Percentiles rank a stretch among this genome's conserved stretches.
Conservation (phyloP, 176 grass and related monocot genomes). For the Avena insularis region DNA sequence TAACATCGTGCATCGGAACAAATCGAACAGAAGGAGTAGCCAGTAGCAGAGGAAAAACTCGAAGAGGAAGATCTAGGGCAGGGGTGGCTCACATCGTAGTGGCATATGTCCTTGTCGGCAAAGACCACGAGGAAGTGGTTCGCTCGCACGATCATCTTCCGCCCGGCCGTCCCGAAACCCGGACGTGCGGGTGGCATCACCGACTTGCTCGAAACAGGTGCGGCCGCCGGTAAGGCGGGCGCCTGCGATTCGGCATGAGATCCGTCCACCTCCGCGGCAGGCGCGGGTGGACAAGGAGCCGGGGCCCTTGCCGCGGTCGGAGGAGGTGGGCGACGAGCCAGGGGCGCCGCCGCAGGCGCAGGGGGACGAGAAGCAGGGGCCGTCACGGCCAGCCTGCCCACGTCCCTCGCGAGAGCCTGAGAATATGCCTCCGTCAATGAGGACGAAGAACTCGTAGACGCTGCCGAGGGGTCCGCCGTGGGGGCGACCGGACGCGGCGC, state of each 20-base stretch:
- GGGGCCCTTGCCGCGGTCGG: background rate
- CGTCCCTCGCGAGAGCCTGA: constrained; percentile 35
- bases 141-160: constrained; percentile 34
- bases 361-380: background rate
- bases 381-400: constrained; percentile 34
- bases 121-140: constrained; percentile 70
- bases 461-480: constrained; percentile 5
- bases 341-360: background rate
- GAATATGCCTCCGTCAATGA: background rate
- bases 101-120: constrained; percentile 51
- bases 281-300: background rate
- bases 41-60: background rate
- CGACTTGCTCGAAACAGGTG: constrained; percentile 53
- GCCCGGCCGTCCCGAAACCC: constrained; percentile 43
- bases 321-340: background rate
- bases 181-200: constrained; percentile 38
- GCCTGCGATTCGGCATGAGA: background rate
- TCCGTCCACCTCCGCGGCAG: background rate
- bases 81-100: constrained; percentile 66
- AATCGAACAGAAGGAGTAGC: background rate
- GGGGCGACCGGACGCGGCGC: background rate
- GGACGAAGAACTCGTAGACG: background rate
- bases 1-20: background rate
- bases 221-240: background rate
- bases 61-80: background rate